These are phyloP conservation scores for Solanum piurae DNA, from an alignment of 257 asterid genomes.

Conservation along the genomic window DNA sequence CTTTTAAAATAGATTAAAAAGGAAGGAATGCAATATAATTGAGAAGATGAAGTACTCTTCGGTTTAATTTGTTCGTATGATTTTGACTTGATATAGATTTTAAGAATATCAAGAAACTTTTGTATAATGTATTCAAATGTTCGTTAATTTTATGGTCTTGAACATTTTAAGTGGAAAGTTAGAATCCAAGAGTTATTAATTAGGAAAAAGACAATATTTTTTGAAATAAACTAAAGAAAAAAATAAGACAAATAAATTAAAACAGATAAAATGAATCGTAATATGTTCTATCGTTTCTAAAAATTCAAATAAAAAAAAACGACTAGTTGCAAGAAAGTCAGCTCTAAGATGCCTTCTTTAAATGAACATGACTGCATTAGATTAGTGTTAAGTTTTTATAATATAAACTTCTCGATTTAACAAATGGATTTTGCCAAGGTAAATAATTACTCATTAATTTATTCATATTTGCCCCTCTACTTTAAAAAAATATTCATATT, in stretches of 20 bases:
- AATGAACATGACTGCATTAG: not conserved
- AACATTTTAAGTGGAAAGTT: fast-evolving
- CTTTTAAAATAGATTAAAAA: not conserved
- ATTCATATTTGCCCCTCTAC: no score
- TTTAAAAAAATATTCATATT: no score
- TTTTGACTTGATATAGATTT: not conserved
- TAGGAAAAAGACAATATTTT: not conserved
- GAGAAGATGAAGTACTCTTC: not conserved
- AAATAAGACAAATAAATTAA: not conserved
- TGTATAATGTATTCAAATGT: not conserved
- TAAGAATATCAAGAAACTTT: not conserved
- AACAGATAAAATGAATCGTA: not conserved
- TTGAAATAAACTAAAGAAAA: not conserved
- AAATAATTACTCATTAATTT: not conserved
- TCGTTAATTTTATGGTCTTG: not conserved
- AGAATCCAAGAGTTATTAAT: not conserved
- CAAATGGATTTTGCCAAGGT: not conserved
- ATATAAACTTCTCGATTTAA: not conserved
- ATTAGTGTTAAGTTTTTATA: not conserved
- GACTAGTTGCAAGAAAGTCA: not conserved
- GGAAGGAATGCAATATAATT: not conserved
- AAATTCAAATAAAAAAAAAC: not conserved
- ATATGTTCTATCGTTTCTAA: not conserved
- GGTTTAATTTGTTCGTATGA: not conserved
- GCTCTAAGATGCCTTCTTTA: not conserved